Base-by-base conservation (phyloP, 176 grass and related monocot genomes). In the Lolium multiflorum region DNA sequence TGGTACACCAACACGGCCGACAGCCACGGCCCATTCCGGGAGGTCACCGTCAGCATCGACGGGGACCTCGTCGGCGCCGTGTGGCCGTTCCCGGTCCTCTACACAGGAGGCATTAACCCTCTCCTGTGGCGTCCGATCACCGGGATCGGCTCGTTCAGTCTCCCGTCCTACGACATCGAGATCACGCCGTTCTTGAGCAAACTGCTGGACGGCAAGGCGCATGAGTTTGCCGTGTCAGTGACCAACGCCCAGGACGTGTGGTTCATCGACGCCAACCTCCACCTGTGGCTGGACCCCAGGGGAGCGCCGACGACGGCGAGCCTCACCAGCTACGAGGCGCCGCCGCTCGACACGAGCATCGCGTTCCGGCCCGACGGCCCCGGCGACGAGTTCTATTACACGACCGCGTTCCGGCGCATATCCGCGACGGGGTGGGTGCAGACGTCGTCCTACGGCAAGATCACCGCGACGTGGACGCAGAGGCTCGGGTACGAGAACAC, bases 61-160 rank as follows among this genome's bases (percentile, higher is more conserved):
- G 91, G 87, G 1, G 64, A 89, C 31, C 44, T 98, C 82, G 85
- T 92, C 39, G 95, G 93, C 55, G 89, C 91, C 43, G 89, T 92
- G 31, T 98, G 95, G 95, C 95, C 95, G 48, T 98, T 95, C 78
- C 94, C 95, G 0, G 93, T 98, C 28, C 82, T 98, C 28, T 93
- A 93, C 80, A 98, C 95, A 1, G 95, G 95, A 3, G 95, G 93
- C 18, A 31, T 98, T 11, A 89, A 83, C 76, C 80, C 93, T 4
- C 35, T 93, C 16, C 89, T 98, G 11, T 98, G 95, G 95, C 87
- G 68, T 9, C 95, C 93, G 48, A 93, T 98, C 86, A 85, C 86
- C 2, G 93, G 88, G 61, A 95, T 98, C 82, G 91, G 95, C 9
- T 95, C 95, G 69, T 98, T 98, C 88, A 87, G 49, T 69, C 84